Percentiles rank a stretch among this genome's conserved stretches.
Evolutionary conservation across 1,284 basidiomycete genomes (phyloP).

Genomic region (Chondrostereum purpureum): DNA sequence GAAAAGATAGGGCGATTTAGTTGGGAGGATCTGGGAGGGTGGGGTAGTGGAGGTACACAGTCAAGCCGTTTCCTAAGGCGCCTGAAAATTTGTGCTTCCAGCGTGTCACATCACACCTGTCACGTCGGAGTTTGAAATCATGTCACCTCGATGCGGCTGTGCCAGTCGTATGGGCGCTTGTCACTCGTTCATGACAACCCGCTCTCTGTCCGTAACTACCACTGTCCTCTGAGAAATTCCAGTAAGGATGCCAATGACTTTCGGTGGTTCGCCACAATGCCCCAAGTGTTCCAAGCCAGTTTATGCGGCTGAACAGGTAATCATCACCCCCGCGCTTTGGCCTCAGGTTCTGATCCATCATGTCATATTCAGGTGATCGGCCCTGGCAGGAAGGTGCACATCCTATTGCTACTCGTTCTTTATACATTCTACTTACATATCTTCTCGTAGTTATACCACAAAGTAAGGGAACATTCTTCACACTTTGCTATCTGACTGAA

Average conservation of each 20-base stretch:
- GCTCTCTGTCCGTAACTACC: constrained; percentile 5
- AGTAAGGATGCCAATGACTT: constrained; percentile 50
- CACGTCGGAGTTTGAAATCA: not conserved
- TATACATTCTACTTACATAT: no score
- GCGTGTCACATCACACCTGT: not conserved
- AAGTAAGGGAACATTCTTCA: constrained; percentile 33
- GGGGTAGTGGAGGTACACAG: not conserved
- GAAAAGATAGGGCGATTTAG: constrained; percentile 8
- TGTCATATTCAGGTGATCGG: constrained; percentile 54
- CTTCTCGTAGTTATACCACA: constrained; percentile 62
- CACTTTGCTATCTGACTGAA: not conserved
- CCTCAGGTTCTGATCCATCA: constrained; percentile 8
- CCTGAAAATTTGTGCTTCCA: not conserved
- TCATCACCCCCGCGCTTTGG: constrained; percentile 15
- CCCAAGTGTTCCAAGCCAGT: constrained; percentile 63
- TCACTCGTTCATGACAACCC: not conserved
- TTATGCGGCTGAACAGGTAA: constrained; percentile 76
- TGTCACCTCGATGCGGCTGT: not conserved
- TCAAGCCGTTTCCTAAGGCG: not conserved
- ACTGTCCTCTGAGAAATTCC: no score
- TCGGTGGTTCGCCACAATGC: constrained; percentile 58
- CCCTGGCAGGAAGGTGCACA: constrained; percentile 67
- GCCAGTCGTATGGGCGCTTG: not conserved
- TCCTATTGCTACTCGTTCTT: constrained; percentile 10
- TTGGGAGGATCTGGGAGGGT: not conserved